phyloP scores from a whole-genome alignment of 768 basidiomycete genomes.

The Porphyrellus cyaneotinctus region DNA sequence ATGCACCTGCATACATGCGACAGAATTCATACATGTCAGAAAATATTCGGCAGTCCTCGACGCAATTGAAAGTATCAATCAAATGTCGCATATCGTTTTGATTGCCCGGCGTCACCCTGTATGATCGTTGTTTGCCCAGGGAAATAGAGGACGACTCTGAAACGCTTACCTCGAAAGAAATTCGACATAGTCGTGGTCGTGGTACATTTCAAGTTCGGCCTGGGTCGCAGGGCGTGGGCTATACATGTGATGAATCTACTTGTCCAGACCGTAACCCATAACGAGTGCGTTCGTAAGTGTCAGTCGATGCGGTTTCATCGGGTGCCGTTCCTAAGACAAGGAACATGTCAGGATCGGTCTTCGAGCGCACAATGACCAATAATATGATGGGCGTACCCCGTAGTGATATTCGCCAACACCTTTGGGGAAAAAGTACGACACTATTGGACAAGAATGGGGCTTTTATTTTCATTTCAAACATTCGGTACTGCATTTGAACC shows the following conservation, averaged over 20 bases:
- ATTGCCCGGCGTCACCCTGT: slow-evolving; percentile 80
- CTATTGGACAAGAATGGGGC: slow-evolving; percentile 58
- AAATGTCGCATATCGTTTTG: slow-evolving; percentile 65
- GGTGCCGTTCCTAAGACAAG: slow-evolving; percentile 78
- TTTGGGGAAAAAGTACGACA: slow-evolving; percentile 95
- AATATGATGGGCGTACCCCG: slow-evolving; percentile 57
- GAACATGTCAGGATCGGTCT: background rate
- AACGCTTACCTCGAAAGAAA: slow-evolving; percentile 78
- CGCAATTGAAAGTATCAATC: slow-evolving; percentile 88
- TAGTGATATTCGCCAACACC: slow-evolving; percentile 95
- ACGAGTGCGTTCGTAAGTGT: slow-evolving; percentile 95
- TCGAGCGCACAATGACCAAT: background rate
- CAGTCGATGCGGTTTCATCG: slow-evolving; percentile 98
- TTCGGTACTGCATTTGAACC: background rate
- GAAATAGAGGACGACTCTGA: background rate
- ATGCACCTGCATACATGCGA: slow-evolving; percentile 89
- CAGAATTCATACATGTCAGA: slow-evolving; percentile 93
- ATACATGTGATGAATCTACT: slow-evolving; percentile 90
- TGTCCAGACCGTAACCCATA: slow-evolving; percentile 93
- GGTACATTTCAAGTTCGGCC: slow-evolving; percentile 85
- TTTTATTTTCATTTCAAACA: slow-evolving; percentile 22
- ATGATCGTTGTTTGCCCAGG: background rate
- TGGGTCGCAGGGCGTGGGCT: slow-evolving; percentile 85
- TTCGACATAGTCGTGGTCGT: slow-evolving; percentile 93
- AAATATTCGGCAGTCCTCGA: slow-evolving; percentile 97